Conservation (phyloP, 257 asterid genomes). For the Fraxinus anomala region DNA sequence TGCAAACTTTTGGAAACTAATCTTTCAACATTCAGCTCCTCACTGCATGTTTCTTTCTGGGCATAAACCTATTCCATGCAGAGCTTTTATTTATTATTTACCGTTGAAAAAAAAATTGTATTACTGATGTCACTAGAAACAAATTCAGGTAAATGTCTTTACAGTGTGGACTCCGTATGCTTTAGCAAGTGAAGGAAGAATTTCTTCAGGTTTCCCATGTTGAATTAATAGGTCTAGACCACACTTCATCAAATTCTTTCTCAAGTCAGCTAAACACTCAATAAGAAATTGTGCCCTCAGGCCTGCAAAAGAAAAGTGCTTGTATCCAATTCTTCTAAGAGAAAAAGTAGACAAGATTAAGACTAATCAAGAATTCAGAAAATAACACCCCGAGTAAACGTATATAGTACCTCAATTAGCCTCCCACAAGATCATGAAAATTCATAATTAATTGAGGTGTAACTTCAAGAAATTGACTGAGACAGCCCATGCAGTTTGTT, state of each 20-base stretch:
- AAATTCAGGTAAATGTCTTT: slow-evolving; percentile 34
- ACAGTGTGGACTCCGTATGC: slow-evolving; percentile 81
- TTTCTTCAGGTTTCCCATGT: slow-evolving; percentile 82
- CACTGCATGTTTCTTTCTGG: slow-evolving; percentile 97
- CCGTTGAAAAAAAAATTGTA: neutral
- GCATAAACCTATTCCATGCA: slow-evolving; percentile 68
- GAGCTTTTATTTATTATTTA: slow-evolving; percentile 9
- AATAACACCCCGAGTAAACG: no score
- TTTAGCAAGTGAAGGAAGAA: slow-evolving; percentile 75
- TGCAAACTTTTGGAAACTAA: slow-evolving; percentile 55
- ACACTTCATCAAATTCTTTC: slow-evolving; percentile 52
- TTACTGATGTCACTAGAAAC: slow-evolving; percentile 9
- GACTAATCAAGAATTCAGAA: no score
- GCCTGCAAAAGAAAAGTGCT: slow-evolving; percentile 52
- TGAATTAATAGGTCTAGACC: slow-evolving; percentile 83
- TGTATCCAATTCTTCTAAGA: no score
- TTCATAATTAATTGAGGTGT: neutral
- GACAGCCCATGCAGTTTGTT: neutral
- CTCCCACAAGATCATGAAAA: neutral
- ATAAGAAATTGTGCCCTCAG: slow-evolving; percentile 77
- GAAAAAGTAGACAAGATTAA: no score
- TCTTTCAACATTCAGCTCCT: slow-evolving; percentile 77
- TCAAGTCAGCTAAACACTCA: slow-evolving; percentile 76
- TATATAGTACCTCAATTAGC: no score
- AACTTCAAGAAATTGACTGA: neutral